Conservation (phyloP, 2,329 filamentous ascomycete genomes). For the Aspergillus sp. region DNA sequence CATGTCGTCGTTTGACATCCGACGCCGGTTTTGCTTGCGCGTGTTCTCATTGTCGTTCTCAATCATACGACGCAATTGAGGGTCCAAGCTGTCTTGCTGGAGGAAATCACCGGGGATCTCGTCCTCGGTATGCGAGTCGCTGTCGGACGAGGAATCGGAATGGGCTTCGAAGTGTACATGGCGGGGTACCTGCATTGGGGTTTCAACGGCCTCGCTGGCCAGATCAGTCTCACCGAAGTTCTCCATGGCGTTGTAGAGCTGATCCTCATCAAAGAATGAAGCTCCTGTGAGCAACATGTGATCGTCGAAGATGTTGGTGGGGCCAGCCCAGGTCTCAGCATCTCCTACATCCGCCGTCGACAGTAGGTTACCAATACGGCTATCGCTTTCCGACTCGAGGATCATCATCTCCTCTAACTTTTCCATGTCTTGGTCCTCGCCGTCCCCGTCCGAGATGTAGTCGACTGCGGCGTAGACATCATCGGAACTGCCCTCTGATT, state of each 20-base stretch:
- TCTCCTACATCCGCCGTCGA: slow-evolving; percentile 19
- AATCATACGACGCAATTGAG: slow-evolving; percentile 65
- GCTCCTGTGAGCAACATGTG: slow-evolving; percentile 34
- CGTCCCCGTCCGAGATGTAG: slow-evolving; percentile 70
- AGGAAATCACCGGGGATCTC: slow-evolving; percentile 75
- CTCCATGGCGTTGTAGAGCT: slow-evolving; percentile 34
- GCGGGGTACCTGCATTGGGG: slow-evolving; percentile 38
- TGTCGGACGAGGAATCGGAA: slow-evolving; percentile 59
- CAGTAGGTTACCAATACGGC: slow-evolving; percentile 16
- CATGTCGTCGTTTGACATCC: slow-evolving; percentile 29
- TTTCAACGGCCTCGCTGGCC: slow-evolving; percentile 34
- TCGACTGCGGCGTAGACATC: slow-evolving; percentile 73
- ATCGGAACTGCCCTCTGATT: slow-evolving; percentile 45
- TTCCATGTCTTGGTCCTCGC: slow-evolving; percentile 71
- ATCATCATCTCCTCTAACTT: slow-evolving; percentile 73
- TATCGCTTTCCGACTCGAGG: slow-evolving; percentile 41
- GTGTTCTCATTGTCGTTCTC: slow-evolving; percentile 52
- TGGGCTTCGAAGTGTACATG: slow-evolving; percentile 66
- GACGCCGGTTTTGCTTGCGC: slow-evolving; percentile 18
- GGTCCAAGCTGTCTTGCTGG: slow-evolving; percentile 65
- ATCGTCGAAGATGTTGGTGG: slow-evolving; percentile 40
- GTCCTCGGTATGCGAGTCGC: slow-evolving; percentile 43
- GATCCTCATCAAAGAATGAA: slow-evolving; percentile 39
- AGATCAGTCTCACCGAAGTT: slow-evolving; percentile 31
- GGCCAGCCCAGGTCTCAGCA: slow-evolving; percentile 46